phyloP scores from a whole-genome alignment of 345 rosid genomes.

The Boechera divaricarpa region DNA sequence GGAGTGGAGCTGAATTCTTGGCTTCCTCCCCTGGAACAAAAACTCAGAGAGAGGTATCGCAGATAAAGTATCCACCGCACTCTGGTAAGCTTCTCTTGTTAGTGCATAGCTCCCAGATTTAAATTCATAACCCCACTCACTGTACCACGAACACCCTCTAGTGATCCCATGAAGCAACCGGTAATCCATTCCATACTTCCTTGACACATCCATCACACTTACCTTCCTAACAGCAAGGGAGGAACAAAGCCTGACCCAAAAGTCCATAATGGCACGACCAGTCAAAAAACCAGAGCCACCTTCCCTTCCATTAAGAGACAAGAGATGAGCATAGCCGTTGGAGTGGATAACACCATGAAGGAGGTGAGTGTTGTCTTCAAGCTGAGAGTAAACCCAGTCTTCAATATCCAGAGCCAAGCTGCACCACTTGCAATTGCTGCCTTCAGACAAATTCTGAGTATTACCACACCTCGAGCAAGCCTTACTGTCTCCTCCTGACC shows the following conservation, averaged over 20 bases:
- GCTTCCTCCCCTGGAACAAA: conserved; percentile 52
- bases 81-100: conserved; percentile 55
- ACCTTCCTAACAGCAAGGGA: conserved; percentile 62
- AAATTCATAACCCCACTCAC: conserved; percentile 72
- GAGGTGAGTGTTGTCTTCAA: conserved; percentile 64
- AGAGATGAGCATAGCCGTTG: conserved; percentile 79
- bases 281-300: conserved; percentile 68
- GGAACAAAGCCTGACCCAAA: conserved; percentile 72
- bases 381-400: conserved; percentile 59
- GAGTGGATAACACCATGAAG: conserved; percentile 78
- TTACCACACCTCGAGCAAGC: conserved; percentile 57
- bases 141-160: conserved; percentile 71
- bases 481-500: conserved; percentile 44
- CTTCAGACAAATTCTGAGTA: conserved; percentile 48
- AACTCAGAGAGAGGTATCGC: conserved; percentile 51
- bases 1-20: conserved; percentile 55
- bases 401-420: conserved; percentile 53
- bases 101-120: conserved; percentile 68
- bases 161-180: conserved; percentile 65
- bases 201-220: conserved; percentile 78
- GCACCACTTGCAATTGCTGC: conserved; percentile 66
- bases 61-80: conserved; percentile 56
- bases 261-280: conserved; percentile 69
- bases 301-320: conserved; percentile 70
- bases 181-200: conserved; percentile 65